A percentile compares a stretch with the other conserved stretches of the same genome.
Evolutionary conservation across 176 grass and related monocot species (phyloP).

Genomic region (Oryza meyeriana): DNA sequence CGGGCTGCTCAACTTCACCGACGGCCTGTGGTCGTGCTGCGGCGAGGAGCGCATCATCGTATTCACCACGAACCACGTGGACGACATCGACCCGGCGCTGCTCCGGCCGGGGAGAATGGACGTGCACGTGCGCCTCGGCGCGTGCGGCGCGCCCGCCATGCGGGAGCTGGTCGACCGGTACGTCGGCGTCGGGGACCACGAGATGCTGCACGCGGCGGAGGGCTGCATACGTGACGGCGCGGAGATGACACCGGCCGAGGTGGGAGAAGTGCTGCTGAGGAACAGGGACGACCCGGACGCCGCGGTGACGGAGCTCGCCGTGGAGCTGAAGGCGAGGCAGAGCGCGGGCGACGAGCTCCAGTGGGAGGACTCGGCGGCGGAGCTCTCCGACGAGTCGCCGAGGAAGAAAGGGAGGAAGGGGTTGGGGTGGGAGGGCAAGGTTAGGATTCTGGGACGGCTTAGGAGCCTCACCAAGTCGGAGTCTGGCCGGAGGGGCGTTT

Average conservation of each 20-base stretch:
- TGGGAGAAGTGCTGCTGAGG: conserved; percentile 80
- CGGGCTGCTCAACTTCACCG: conserved; percentile 92
- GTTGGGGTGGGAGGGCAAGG: conserved; percentile 79
- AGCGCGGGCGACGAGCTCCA: conserved; percentile 27
- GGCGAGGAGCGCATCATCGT: conserved; percentile 91
- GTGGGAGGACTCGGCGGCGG: conserved; percentile 57
- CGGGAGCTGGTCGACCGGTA: conserved; percentile 70
- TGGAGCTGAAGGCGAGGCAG: conserved; percentile 55
- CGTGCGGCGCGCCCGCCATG: conserved; percentile 71
- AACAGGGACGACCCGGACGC: conserved; percentile 70
- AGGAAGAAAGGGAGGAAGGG: conserved; percentile 68
- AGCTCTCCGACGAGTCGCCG: conserved; percentile 77
- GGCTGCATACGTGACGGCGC: conserved; percentile 52
- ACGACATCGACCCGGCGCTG: conserved; percentile 82
- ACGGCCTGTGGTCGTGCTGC: conserved; percentile 97
- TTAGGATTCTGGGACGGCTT: conserved; percentile 77
- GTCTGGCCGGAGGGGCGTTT: conserved; percentile 70
- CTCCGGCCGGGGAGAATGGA: conserved; percentile 91
- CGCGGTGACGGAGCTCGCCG: conserved; percentile 67
- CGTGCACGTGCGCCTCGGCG: conserved; percentile 78
- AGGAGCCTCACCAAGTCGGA: conserved; percentile 95
- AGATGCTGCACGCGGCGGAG: conserved; percentile 54
- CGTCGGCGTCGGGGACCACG: conserved; percentile 46
- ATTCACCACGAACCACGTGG: conserved; percentile 95
- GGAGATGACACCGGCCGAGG: conserved; percentile 93